These are phyloP conservation scores for Phytophthora capsici DNA, from an alignment of 352 stramenopile genomes.

Conservation along the genomic window DNA sequence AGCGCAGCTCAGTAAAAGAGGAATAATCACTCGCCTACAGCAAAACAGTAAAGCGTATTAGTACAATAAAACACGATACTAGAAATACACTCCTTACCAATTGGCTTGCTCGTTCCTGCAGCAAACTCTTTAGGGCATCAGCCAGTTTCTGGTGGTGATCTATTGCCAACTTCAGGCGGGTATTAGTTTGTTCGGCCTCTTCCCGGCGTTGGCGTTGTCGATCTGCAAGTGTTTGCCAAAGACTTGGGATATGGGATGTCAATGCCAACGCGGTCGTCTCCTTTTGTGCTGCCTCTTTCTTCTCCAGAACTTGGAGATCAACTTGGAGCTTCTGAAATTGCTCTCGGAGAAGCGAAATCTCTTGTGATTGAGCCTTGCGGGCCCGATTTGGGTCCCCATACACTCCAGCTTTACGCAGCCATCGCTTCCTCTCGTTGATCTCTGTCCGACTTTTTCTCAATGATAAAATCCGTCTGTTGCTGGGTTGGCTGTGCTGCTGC, in stretches of 20 bases:
- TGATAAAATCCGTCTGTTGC: neutral
- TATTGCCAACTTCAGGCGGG: slow-evolving; percentile 35
- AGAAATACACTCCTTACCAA: slow-evolving; percentile 7
- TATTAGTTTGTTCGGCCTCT: slow-evolving; percentile 27
- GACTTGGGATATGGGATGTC: neutral
- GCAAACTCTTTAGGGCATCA: slow-evolving; percentile 32
- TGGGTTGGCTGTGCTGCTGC: neutral
- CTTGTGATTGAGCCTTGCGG: slow-evolving; percentile 21
- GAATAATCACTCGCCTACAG: slow-evolving; percentile 6
- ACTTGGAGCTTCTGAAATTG: slow-evolving; percentile 42
- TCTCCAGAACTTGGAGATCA: slow-evolving; percentile 20
- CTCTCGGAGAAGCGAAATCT: slow-evolving; percentile 41
- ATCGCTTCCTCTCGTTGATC: slow-evolving; percentile 10
- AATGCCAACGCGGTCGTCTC: neutral
- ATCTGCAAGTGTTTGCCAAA: slow-evolving; percentile 37
- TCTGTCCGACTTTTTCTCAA: slow-evolving; percentile 1
- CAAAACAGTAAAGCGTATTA: neutral
- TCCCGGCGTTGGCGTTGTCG: slow-evolving; percentile 19
- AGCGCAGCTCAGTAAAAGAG: neutral
- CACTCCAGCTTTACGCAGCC: slow-evolving; percentile 9
- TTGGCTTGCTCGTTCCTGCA: slow-evolving; percentile 27
- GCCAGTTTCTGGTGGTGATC: slow-evolving; percentile 45
- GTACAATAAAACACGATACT: neutral
- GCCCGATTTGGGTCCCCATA: slow-evolving; percentile 38
- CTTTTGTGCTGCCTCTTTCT: neutral